A percentile compares a stretch with the other conserved stretches of the same genome.
Conservation (phyloP, 1,284 basidiomycete genomes). For the Trametes versicolor region DNA sequence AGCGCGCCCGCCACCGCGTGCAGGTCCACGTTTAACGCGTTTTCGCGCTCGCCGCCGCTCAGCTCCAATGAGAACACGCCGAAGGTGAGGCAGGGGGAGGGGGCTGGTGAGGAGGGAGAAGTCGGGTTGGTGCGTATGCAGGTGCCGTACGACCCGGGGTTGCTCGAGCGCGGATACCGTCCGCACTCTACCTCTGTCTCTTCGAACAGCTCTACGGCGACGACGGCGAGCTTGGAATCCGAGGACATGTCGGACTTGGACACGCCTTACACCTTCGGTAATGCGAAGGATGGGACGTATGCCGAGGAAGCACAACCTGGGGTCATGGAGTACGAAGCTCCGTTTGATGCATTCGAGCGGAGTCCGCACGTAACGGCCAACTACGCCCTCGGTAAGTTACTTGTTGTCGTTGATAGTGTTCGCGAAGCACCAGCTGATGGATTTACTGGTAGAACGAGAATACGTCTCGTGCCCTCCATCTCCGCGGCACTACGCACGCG, state of each 20-base stretch:
- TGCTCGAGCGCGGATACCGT: constrained; percentile 8
- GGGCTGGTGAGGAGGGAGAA: neutral
- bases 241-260: neutral
- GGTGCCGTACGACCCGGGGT: constrained; percentile 18
- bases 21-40: constrained; percentile 5
- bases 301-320: neutral
- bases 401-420: neutral
- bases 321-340: constrained; percentile 6
- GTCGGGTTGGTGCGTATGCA: constrained; percentile 1
- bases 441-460: neutral
- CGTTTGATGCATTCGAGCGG: constrained; percentile 1
- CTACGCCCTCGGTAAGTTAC: neutral
- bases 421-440: neutral
- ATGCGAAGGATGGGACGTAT: neutral
- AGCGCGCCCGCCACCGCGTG: constrained; percentile 10
- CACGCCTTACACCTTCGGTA: neutral
- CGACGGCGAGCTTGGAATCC: constrained; percentile 11
- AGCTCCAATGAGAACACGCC: constrained; percentile 12
- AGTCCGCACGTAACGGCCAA: too few species aligned
- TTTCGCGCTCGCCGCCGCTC: neutral
- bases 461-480: constrained; percentile 18
- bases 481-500: constrained; percentile 2
- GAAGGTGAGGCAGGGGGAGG: neutral
- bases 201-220: constrained; percentile 12
- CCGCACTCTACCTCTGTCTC: constrained; percentile 21